A percentile compares a stretch with the other conserved stretches of the same genome.
Evolutionary conservation across 2,329 filamentous ascomycete genomes (phyloP).

Genomic region (Helotiales sp.): DNA sequence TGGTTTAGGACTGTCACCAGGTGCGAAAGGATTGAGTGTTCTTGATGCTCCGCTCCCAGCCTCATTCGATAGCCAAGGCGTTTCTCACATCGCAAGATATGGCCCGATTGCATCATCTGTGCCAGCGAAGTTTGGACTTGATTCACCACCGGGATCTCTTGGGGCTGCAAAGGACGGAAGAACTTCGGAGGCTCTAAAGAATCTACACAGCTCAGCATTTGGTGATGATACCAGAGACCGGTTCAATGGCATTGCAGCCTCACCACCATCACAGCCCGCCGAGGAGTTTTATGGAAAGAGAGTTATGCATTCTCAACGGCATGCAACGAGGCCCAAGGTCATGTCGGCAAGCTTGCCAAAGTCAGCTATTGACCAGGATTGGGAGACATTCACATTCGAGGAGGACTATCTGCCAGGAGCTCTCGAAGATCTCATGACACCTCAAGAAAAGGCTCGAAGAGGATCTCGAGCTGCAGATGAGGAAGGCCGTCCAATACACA

Average conservation of each 20-base stretch:
- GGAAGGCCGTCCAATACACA: slow-evolving; percentile 42
- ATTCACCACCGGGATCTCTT: slow-evolving; percentile 78
- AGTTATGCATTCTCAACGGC: slow-evolving; percentile 67
- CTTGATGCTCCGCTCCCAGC: slow-evolving; percentile 90
- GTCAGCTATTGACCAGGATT: slow-evolving; percentile 54
- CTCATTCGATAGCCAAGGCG: slow-evolving; percentile 94
- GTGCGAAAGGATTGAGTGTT: slow-evolving; percentile 75
- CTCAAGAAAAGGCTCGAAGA: slow-evolving; percentile 65
- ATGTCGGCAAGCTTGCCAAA: slow-evolving; percentile 68
- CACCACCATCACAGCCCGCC: slow-evolving; percentile 42
- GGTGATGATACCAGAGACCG: slow-evolving; percentile 61
- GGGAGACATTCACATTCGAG: slow-evolving; percentile 76
- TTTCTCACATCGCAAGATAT: slow-evolving; percentile 86
- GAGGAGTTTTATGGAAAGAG: slow-evolving; percentile 69
- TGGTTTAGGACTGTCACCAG: slow-evolving; percentile 78
- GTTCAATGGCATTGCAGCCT: slow-evolving; percentile 50
- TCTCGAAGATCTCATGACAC: slow-evolving; percentile 65
- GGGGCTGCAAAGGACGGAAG: slow-evolving; percentile 59
- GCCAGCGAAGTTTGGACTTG: slow-evolving; percentile 86
- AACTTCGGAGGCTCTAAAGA: slow-evolving; percentile 64
- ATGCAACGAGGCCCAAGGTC: slow-evolving; percentile 63
- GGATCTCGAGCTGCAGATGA: slow-evolving; percentile 62
- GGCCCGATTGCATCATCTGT: slow-evolving; percentile 91
- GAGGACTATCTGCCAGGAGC: slow-evolving; percentile 84
- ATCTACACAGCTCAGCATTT: slow-evolving; percentile 66